These are phyloP conservation scores for Ilex asprella DNA, from an alignment of 257 asterid species.

Conservation along the genomic window DNA sequence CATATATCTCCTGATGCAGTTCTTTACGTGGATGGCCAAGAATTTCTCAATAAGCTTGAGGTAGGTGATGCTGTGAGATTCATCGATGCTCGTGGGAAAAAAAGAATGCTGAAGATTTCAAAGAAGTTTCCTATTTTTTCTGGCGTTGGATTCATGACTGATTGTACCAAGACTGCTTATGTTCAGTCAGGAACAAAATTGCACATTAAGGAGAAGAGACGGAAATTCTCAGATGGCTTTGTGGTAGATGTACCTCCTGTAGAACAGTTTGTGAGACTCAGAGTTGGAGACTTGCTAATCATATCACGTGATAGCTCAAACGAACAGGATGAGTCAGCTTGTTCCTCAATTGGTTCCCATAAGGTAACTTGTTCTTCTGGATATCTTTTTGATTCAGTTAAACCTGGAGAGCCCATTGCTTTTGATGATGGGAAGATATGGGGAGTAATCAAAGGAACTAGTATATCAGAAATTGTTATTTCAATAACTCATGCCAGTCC, in stretches of 20 bases:
- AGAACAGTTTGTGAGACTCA: slow-evolving; percentile 50
- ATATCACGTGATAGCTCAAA: slow-evolving; percentile 52
- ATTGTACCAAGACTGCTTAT: slow-evolving; percentile 51
- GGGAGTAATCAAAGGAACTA: slow-evolving; percentile 60
- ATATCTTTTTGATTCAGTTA: slow-evolving; percentile 65
- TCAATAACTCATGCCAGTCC: slow-evolving; percentile 60
- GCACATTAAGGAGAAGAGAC: slow-evolving; percentile 32
- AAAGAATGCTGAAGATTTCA: slow-evolving; percentile 34
- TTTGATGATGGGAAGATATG: slow-evolving; percentile 77
- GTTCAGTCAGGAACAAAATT: slow-evolving; percentile 53
- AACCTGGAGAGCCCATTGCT: slow-evolving; percentile 66
- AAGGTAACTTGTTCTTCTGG: slow-evolving; percentile 62
- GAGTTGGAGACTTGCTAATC: slow-evolving; percentile 53
- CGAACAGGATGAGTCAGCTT: slow-evolving; percentile 22
- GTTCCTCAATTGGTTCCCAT: slow-evolving; percentile 32
- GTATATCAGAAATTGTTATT: slow-evolving; percentile 57
- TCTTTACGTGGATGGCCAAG: slow-evolving; percentile 44
- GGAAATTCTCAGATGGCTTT: slow-evolving; percentile 37
- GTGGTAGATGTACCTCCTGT: slow-evolving; percentile 52
- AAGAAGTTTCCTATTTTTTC: slow-evolving; percentile 51
- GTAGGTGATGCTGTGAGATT: slow-evolving; percentile 42
- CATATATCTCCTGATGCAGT: slow-evolving; percentile 50
- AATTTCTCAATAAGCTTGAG: slow-evolving; percentile 43
- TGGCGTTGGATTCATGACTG: slow-evolving; percentile 60
- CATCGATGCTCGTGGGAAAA: slow-evolving; percentile 51